phyloP scores from a whole-genome alignment of 306 rosid species.

The Glycyrrhiza uralensis region DNA sequence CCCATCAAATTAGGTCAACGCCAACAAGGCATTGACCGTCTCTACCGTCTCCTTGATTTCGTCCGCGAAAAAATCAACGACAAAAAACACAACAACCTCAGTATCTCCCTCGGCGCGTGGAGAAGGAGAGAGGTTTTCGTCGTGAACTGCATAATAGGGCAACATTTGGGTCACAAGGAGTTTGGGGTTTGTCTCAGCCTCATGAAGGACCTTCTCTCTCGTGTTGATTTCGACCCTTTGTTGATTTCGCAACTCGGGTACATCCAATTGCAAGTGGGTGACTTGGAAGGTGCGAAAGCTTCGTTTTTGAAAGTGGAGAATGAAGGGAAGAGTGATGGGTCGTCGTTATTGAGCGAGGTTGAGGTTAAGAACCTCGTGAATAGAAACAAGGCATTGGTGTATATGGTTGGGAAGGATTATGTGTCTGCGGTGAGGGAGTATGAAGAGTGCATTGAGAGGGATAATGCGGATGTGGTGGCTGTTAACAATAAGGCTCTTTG shows the following conservation, averaged over 20 bases:
- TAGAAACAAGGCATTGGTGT: conserved; percentile 76
- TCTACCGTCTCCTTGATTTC: conserved; percentile 61
- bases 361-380: conserved; percentile 64
- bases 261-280: conserved; percentile 83
- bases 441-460: conserved; percentile 86
- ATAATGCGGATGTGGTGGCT: conserved; percentile 60
- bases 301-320: conserved; percentile 58
- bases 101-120: conserved; percentile 48
- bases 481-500: conserved; percentile 81
- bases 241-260: conserved; percentile 76
- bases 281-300: conserved; percentile 70
- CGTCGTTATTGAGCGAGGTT: conserved; percentile 49
- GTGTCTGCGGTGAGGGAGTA: conserved; percentile 92
- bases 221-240: conserved; percentile 49
- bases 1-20: conserved; percentile 75
- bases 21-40: conserved; percentile 74
- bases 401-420: conserved; percentile 85
- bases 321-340: conserved; percentile 42
- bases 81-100: conserved; percentile 20
- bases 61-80: conserved; percentile 44
- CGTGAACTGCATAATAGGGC: conserved; percentile 64
- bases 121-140: conserved; percentile 64
- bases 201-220: conserved; percentile 45
- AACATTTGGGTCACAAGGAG: conserved; percentile 71
- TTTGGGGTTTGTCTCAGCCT: conserved; percentile 59